Evolutionary conservation across 441 rosid genomes (phyloP).

Genomic region (Macaranga tanarius): DNA sequence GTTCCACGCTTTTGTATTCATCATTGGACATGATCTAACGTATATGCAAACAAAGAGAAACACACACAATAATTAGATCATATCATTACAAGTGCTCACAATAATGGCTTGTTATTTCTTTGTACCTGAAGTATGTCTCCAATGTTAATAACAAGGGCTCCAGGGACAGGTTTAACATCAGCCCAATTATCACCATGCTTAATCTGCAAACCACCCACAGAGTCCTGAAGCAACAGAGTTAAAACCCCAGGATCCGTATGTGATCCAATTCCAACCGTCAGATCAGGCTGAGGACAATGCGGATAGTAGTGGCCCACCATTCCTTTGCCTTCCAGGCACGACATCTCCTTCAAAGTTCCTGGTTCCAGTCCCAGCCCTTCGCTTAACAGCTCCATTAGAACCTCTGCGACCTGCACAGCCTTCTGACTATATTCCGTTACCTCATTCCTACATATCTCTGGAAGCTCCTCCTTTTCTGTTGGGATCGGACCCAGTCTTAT

Average conservation of each 20-base stretch:
- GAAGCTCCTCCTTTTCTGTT: constrained; percentile 31
- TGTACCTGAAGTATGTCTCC: constrained; percentile 53
- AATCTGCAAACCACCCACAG: constrained; percentile 50
- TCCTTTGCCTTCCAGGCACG: constrained; percentile 36
- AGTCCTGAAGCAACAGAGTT: constrained; percentile 46
- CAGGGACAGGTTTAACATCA: constrained; percentile 42
- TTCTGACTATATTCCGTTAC: constrained; percentile 41
- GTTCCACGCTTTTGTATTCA: constrained; percentile 53
- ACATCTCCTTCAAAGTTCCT: constrained; percentile 30
- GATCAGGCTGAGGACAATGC: constrained; percentile 52
- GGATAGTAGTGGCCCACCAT: constrained; percentile 62
- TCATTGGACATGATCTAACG: constrained; percentile 52
- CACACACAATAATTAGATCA: not conserved
- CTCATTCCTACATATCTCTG: constrained; percentile 44
- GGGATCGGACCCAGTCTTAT: constrained; percentile 32
- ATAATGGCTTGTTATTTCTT: not conserved
- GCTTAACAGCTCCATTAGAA: constrained; percentile 40
- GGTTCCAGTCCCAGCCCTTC: constrained; percentile 47
- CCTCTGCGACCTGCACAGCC: constrained; percentile 31
- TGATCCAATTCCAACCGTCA: constrained; percentile 41
- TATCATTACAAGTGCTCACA: no score
- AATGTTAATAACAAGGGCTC: constrained; percentile 51
- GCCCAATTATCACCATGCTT: constrained; percentile 42
- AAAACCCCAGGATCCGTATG: constrained; percentile 52
- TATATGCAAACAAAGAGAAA: not conserved